Percentiles rank a stretch among this genome's conserved stretches.
These are phyloP conservation scores for Backusella luteola DNA, from an alignment of 192 early-diverging fungal genomes.

Conservation along the genomic window DNA sequence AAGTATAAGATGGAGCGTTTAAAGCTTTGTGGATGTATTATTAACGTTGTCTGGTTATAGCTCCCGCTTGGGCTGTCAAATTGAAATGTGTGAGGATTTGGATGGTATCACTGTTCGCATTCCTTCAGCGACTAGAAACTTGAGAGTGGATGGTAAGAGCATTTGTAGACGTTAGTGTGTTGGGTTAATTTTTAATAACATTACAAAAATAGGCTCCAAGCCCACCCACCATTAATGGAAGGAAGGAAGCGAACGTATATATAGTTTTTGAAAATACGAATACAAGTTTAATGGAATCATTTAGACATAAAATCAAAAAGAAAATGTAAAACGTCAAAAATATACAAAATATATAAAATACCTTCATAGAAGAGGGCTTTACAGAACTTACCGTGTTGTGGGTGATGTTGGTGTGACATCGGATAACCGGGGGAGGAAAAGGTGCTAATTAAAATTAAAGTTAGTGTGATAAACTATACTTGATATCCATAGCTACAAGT, in stretches of 20 bases:
- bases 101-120: conserved; percentile 87
- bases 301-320: not conserved
- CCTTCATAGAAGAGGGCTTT: conserved; percentile 2
- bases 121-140: conserved; percentile 90
- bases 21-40: not conserved
- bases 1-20: conserved; percentile 22
- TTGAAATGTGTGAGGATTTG: conserved; percentile 79
- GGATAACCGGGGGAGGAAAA: not conserved
- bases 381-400: not conserved
- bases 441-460: not conserved
- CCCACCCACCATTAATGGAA: conserved; percentile 31
- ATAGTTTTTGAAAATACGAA: conserved; percentile 4
- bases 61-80: conserved; percentile 93
- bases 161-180: not conserved
- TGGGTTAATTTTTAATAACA: not conserved
- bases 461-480: not conserved
- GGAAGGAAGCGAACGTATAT: not conserved
- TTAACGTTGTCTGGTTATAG: conserved; percentile 31
- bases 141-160: conserved; percentile 69
- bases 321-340: not conserved
- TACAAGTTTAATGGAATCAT: not conserved
- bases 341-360: not conserved
- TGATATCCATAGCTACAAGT: too few relatives aligned
- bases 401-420: not conserved
- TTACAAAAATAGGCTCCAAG: conserved; percentile 26